A percentile compares a stretch with the other conserved stretches of the same genome.
Evolutionary conservation across 179 eudicot species (phyloP).

Genomic region (Beta lomatogona): DNA sequence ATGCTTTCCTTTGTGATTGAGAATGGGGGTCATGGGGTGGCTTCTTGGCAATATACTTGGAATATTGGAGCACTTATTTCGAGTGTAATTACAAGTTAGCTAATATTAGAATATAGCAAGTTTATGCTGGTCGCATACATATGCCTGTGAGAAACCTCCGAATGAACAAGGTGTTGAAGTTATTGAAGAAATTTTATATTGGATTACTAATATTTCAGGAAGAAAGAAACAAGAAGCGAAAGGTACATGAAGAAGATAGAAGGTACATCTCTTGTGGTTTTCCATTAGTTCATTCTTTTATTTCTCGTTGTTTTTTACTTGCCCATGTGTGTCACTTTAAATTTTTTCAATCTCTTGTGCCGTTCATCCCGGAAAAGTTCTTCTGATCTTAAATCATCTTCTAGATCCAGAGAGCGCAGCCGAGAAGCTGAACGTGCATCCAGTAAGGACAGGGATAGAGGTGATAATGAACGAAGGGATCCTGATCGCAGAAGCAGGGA

Average conservation of each 20-base stretch:
- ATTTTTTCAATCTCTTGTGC: not conserved
- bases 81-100: not conserved
- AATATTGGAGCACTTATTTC: conserved; percentile 8
- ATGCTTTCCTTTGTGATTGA: conserved; percentile 8
- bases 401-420: conserved; percentile 83
- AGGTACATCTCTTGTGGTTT: conserved; percentile 43
- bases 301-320: not conserved
- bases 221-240: conserved; percentile 70
- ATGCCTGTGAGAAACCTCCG: not conserved
- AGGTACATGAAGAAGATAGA: conserved; percentile 71
- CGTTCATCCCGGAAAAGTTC: not conserved
- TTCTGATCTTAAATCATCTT: not conserved
- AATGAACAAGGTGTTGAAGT: not conserved
- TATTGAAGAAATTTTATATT: conserved; percentile 14
- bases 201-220: conserved; percentile 51
- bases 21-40: conserved; percentile 24
- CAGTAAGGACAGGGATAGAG: conserved; percentile 69
- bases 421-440: conserved; percentile 65
- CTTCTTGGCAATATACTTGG: conserved; percentile 24
- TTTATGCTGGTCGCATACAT: conserved; percentile 3
- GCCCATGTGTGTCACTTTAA: not conserved
- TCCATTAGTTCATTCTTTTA: not conserved
- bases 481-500: conserved; percentile 77
- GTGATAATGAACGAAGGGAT: conserved; percentile 66
- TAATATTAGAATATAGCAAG: no score